Base-by-base conservation (phyloP, 352 stramenopile genomes). In the Pythium brachiatum region DNA sequence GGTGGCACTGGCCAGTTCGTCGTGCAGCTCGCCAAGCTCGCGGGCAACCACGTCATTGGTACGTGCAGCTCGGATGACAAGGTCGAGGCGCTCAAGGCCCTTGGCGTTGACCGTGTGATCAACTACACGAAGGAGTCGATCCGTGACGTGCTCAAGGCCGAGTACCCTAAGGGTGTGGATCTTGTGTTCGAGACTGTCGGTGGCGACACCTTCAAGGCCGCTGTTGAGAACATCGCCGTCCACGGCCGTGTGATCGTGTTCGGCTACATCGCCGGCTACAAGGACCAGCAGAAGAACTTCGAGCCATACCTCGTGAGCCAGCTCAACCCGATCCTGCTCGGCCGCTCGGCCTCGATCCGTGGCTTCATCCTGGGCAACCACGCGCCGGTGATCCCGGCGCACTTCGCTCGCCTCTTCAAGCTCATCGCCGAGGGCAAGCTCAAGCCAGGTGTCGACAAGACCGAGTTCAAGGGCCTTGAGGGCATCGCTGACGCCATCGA, bases 21-120 rank as follows among this genome's bases (percentile, higher is more conserved):
- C 18, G 64, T 92, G 53, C 85, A 94, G 60, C 68, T 95, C 53
- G 84, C 82, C 38, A 88, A 88, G 53, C 80, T 77, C 16, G 66
- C 89, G 18, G 80, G 80, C 34, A 88, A 86, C 69, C 67, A 81
- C 50, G 79, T 88, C 13, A 86, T 93, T 51, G 75, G 74, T 46
- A 89, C 77, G 41, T 74, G 60, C 65, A 90, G 79, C 66, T 90
- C 79, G 46, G 69, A 81, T n/a, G 87, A 90, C 55, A 95, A 95
- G 70, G 82, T 77, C 38, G 80, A 92, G 32, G 39, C 54, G 60
- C 18, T 75, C 58, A 20, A 63, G 36, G 36, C 36, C 2, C 36
- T 84, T 7, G 83, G 78, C 16, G 76, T 63, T 21, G 76, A 88
- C 60, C 79, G 85, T 34, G 59, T 83, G 51, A 78, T 95, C 47